Conservation (phyloP, 2,329 filamentous ascomycete species). For the Hymenoscyphus scutula region DNA sequence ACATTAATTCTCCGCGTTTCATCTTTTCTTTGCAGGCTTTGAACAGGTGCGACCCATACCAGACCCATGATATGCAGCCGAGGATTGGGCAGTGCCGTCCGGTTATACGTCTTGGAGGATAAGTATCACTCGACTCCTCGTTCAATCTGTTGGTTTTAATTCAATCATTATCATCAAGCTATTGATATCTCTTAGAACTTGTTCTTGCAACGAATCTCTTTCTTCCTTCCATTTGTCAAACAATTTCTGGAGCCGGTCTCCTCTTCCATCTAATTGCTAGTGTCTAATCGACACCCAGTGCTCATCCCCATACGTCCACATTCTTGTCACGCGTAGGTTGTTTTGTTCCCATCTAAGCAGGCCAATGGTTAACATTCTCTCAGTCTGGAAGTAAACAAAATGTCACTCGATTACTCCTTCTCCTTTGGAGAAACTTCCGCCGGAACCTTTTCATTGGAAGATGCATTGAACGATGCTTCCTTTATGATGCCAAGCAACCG, state of each 20-base stretch:
- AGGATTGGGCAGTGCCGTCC: conserved; percentile 33
- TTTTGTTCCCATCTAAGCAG: conserved; percentile 5
- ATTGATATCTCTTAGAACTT: conserved; percentile 27
- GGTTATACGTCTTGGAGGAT: conserved; percentile 26
- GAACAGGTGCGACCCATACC: conserved; percentile 24
- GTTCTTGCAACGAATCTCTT: conserved; percentile 36
- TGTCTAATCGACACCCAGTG: conserved; percentile 28
- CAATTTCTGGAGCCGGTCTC: conserved; percentile 33
- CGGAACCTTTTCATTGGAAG: conserved; percentile 55
- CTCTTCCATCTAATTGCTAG: conserved; percentile 30
- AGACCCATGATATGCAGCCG: conserved; percentile 23
- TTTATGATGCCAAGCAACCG: conserved; percentile 42
- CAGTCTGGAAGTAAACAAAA: conserved; percentile 58
- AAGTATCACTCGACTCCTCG: conserved; percentile 32
- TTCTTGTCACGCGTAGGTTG: conserved; percentile 27
- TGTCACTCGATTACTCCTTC: conserved; percentile 61
- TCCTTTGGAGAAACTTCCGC: conserved; percentile 51
- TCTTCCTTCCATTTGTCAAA: conserved; percentile 22
- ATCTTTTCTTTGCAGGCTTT: conserved; percentile 27
- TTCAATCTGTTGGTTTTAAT: conserved; percentile 32
- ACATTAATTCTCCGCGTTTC: conserved; percentile 33
- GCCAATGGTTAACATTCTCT: conserved; percentile 19
- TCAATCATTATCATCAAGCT: conserved; percentile 27
- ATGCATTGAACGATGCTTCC: conserved; percentile 54
- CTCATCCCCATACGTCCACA: conserved; percentile 14